phyloP scores from a whole-genome alignment of 495 filamentous ascomycete species.

The Patellaria atrata region DNA sequence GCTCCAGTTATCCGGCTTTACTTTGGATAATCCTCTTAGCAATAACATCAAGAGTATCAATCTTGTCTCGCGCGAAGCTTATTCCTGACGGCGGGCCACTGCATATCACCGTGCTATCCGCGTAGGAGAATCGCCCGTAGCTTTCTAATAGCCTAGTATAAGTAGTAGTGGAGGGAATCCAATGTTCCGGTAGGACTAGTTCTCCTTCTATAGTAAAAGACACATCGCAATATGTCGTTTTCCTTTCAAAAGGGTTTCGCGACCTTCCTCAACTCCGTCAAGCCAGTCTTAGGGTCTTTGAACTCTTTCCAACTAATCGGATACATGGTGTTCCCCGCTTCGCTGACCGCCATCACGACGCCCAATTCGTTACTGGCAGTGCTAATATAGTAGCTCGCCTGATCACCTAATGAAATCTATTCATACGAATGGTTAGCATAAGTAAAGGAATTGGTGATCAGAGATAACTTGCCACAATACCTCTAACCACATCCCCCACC shows the following conservation, averaged over 20 bases:
- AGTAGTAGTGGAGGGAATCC: too few species aligned
- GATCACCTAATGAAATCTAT: constrained; percentile 78
- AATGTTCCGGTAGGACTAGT: too few species aligned
- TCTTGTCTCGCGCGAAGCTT: too few species aligned
- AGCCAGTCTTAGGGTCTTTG: constrained; percentile 64
- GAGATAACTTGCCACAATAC: constrained; percentile 55
- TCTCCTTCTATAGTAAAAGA: too few species aligned
- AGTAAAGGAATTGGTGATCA: constrained; percentile 1
- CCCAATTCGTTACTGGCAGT: constrained; percentile 84
- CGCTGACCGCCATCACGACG: constrained; percentile 86
- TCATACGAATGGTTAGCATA: background rate
- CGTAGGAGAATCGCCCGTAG: too few species aligned
- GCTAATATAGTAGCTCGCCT: constrained; percentile 81
- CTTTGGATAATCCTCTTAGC: too few species aligned
- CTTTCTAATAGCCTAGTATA: too few species aligned
- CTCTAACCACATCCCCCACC: constrained; percentile 84
- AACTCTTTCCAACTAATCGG: constrained; percentile 94
- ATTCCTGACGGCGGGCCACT: too few species aligned
- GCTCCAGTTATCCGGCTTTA: too few species aligned
- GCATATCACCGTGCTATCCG: too few species aligned
- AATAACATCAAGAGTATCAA: too few species aligned
- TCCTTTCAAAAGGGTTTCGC: constrained; percentile 87
- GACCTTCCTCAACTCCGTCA: constrained; percentile 73
- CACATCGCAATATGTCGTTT: too few species aligned
- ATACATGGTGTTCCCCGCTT: constrained; percentile 76